Evolutionary conservation across 2,329 filamentous ascomycete genomes (phyloP).

Genomic region (Beauveria asiatica): DNA sequence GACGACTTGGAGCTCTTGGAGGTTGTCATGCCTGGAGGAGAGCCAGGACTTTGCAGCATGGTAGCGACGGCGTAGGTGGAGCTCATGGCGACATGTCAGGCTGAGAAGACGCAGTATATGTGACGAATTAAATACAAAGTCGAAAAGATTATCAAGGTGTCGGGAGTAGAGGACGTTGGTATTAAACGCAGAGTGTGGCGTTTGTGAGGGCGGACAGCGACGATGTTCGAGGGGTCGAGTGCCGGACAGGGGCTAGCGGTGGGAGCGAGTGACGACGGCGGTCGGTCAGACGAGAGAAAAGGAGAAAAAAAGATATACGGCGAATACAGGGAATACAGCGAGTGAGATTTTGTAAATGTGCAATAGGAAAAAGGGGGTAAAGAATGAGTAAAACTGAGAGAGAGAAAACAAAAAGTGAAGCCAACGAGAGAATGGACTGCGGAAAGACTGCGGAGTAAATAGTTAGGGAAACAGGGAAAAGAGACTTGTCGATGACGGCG

Average conservation of each 20-base stretch:
- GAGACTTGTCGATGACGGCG: not conserved
- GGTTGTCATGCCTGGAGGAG: slow-evolving; percentile 55
- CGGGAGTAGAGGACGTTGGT: not conserved
- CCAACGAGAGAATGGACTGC: not conserved
- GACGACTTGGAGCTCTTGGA: slow-evolving; percentile 90
- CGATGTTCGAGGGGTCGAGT: slow-evolving; percentile 5
- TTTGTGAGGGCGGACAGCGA: not conserved
- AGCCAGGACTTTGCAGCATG: slow-evolving; percentile 25
- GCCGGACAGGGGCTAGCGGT: not conserved
- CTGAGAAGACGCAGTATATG: not conserved
- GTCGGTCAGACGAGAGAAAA: not conserved
- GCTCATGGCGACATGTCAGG: slow-evolving; percentile 27
- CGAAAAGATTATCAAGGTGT: not conserved
- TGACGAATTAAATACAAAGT: not conserved
- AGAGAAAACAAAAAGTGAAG: not conserved
- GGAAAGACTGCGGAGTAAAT: not conserved
- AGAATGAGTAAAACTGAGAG: not conserved
- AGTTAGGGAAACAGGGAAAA: not conserved
- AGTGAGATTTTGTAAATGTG: not conserved
- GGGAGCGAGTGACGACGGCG: not conserved
- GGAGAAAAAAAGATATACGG: not conserved
- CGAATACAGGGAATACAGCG: not conserved
- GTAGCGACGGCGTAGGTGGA: slow-evolving; percentile 23
- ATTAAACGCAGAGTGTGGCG: not conserved
- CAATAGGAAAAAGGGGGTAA: not conserved